Evolutionary conservation across 2,329 filamentous ascomycete species (phyloP), one percentile per base, ranked within the genome.

Genomic region (Lasiodiplodia sp.): DNA sequence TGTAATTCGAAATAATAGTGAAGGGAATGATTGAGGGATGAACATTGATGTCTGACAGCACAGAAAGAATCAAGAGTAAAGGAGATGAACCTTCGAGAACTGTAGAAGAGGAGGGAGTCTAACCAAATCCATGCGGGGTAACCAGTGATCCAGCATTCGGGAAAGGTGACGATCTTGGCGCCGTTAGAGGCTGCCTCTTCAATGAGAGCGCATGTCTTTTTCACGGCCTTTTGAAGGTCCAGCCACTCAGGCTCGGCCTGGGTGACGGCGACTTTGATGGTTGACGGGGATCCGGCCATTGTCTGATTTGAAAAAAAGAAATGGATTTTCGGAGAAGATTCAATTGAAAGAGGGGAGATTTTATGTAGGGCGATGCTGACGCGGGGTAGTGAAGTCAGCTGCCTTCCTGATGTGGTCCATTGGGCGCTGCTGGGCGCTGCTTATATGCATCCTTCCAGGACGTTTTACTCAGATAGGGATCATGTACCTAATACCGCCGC

Each of bases 221-320:
- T 74, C 1, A 90, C 84, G 2, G 83, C 81, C 0, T 76, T 84
- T 7, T 83, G 78, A 3, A 90, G 82, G 71, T 91, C 85, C 10
- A 90, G 80, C 87, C 88, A 90, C 1, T 80, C 83, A 0, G 88
- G 87, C 75, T 90, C 88, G 7, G 84, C 83, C 72, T 90, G 87
- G 0, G 86, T 83, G 18, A 86, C 85, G 37, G 83, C 85, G 4
- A 87, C 83, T 23, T 55, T 56, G 66, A 67, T 44, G 38, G 52
- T 66, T 2, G 64, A 56, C 3, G 64, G 21, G 7, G 64, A 31
- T 23, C 25, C 52, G 28, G 60, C 12, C 10, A 52, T 34, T 47
- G 47, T 23, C 40, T n/a, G 37, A 23, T 31, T 14, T 4, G 28
- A 31, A 12, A 7, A 7, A 12, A 21, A 23, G 6, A n/a, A 28